These are phyloP conservation scores for Copromyces sp. DNA, from an alignment of 495 filamentous ascomycete species.

Conservation along the genomic window DNA sequence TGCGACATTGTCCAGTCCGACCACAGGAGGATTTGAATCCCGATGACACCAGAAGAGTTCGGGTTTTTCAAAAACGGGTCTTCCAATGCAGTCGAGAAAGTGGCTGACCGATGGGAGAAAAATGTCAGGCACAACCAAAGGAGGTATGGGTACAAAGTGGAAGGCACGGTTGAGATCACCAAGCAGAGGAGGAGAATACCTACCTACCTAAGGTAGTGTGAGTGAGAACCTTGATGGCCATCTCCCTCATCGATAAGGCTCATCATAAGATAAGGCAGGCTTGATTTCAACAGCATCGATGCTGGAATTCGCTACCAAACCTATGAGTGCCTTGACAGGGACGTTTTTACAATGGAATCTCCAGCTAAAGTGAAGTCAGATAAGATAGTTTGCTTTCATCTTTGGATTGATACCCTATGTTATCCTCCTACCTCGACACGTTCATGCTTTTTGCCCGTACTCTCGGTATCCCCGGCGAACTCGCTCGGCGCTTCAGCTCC, in stretches of 20 bases:
- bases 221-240: neutral
- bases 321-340: neutral
- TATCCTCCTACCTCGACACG: neutral
- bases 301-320: neutral
- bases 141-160: too few relatives aligned
- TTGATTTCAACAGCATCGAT: neutral
- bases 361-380: neutral
- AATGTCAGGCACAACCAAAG: too few relatives aligned
- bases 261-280: neutral
- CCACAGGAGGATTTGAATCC: too few relatives aligned
- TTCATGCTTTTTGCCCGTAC: neutral
- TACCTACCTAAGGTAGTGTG: too few relatives aligned
- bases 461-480: neutral
- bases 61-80: too few relatives aligned
- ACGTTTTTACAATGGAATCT: neutral
- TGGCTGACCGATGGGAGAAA: too few relatives aligned
- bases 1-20: too few relatives aligned
- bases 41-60: too few relatives aligned
- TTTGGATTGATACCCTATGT: neutral
- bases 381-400: neutral
- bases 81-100: too few relatives aligned
- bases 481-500: neutral
- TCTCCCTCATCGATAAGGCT: neutral
- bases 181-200: too few relatives aligned
- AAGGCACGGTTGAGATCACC: too few relatives aligned